These are phyloP conservation scores for Colletotrichum lentis DNA, from an alignment of 2,329 filamentous ascomycete genomes.

Conservation along the genomic window DNA sequence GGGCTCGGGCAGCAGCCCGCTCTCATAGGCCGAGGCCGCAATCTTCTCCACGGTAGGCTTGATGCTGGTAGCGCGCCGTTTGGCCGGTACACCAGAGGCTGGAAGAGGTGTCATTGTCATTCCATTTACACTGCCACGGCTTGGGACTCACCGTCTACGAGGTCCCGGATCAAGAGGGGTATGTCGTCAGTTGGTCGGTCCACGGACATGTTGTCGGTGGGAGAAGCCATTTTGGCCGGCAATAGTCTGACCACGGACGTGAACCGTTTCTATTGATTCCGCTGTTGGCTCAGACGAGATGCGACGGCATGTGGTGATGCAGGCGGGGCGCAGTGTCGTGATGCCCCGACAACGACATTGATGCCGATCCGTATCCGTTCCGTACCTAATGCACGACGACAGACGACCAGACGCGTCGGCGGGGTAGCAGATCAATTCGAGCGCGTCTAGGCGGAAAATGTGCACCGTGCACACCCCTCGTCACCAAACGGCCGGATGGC, in stretches of 20 bases:
- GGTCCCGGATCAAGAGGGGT: slow-evolving; percentile 48
- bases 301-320: not conserved
- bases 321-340: slow-evolving; percentile 5
- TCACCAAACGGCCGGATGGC: slow-evolving; percentile 1
- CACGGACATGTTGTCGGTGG: slow-evolving; percentile 37
- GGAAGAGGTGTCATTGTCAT: not conserved
- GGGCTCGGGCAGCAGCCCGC: slow-evolving; percentile 69
- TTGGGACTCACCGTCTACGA: slow-evolving; percentile 43
- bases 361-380: slow-evolving; percentile 7
- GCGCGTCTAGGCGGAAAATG: slow-evolving; percentile 25
- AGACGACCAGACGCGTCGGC: slow-evolving; percentile 25
- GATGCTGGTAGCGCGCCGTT: slow-evolving; percentile 69
- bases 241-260: not conserved
- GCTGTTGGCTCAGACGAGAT: not conserved
- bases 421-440: slow-evolving; percentile 21
- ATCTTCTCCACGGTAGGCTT: slow-evolving; percentile 71
- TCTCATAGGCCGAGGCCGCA: slow-evolving; percentile 69
- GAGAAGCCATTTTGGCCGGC: slow-evolving; percentile 16
- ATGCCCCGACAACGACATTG: not conserved
- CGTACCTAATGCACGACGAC: slow-evolving; percentile 6
- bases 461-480: slow-evolving; percentile 15
- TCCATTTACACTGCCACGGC: not conserved
- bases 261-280: not conserved
- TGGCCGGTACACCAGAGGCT: slow-evolving; percentile 70
- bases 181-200: slow-evolving; percentile 46